Evolutionary conservation across 768 basidiomycete species (phyloP), one percentile per base, ranked within the genome.

Genomic region (Pisolithus tinctorius): DNA sequence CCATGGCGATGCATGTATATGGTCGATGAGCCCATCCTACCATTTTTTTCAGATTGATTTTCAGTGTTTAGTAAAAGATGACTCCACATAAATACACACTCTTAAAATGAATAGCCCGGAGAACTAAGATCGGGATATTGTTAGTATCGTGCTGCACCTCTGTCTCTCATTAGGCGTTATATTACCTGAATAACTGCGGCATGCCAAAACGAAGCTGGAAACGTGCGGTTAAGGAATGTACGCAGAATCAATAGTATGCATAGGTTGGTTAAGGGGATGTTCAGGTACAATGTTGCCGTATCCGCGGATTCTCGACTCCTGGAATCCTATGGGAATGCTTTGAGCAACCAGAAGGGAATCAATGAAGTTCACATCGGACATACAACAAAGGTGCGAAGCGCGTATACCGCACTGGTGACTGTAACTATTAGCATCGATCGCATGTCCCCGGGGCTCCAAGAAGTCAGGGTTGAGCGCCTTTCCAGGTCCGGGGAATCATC

Each of bases 151-250:
- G 11, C 13, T 4, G 13, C 34, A 34, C 27, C 48, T 39, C 31
- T 31, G 34, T 23, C 4, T 23, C 4, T 14, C 42, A n/a, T 34
- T 16, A n/a, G 1, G 16, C 6, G 37, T 40, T 31, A 23, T 59
- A 60, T 40, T 57, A 74, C 74, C 57, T 72, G 71, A 9, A 73
- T 60, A 27, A 64, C 37, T 17, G 58, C 50, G 36, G 61, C 61
- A 43, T 74, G 64, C 63, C 64, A 73, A 38, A 64, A 58, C 6
- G 55, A 26, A 13, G 58, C 47, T 34, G 62, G 49, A 43, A 64
- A 54, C 7, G 46, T 47, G 49, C 59, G 57, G 40, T 58, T 60
- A 2, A 55, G 49, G 38, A 66, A 46, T 16, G 57, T 20, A 45
- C 55, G 55, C 41, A 62, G 45, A 17, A 61, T 26, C 17, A 54